These are phyloP conservation scores for Cercophora newfieldiana DNA, from an alignment of 495 filamentous ascomycete genomes.

Conservation along the genomic window DNA sequence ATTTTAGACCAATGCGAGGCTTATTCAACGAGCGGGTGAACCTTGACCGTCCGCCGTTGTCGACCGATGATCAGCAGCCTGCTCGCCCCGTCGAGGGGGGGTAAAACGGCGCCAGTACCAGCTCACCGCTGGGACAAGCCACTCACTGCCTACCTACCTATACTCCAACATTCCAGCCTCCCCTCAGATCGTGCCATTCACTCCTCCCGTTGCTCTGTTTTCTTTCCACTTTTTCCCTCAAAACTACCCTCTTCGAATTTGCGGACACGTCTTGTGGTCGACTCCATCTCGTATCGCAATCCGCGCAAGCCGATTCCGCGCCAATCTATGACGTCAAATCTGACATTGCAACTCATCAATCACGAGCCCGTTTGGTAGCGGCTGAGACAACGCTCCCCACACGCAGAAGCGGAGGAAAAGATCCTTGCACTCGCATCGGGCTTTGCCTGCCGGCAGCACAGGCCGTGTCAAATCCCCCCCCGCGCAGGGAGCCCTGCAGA, in stretches of 20 bases:
- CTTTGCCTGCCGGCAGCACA: constrained; percentile 5
- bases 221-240: neutral
- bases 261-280: neutral
- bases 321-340: constrained; percentile 9
- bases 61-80: neutral
- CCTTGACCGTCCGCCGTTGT: neutral
- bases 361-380: neutral
- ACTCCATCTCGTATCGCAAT: neutral
- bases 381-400: neutral
- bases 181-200: neutral
- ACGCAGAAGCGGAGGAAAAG: neutral
- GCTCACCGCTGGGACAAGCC: too few relatives aligned
- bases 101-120: neutral
- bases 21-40: neutral
- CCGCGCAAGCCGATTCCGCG: neutral
- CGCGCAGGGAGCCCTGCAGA: neutral
- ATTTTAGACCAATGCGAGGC: neutral
- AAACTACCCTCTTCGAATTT: neutral
- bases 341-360: neutral
- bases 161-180: neutral
- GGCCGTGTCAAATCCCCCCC: neutral
- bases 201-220: neutral
- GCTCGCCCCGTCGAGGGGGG: neutral
- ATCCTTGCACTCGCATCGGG: neutral
- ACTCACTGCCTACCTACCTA: neutral